These are phyloP conservation scores for Mucor racemosus DNA, from an alignment of 371 early-diverging fungal genomes.

Conservation along the genomic window DNA sequence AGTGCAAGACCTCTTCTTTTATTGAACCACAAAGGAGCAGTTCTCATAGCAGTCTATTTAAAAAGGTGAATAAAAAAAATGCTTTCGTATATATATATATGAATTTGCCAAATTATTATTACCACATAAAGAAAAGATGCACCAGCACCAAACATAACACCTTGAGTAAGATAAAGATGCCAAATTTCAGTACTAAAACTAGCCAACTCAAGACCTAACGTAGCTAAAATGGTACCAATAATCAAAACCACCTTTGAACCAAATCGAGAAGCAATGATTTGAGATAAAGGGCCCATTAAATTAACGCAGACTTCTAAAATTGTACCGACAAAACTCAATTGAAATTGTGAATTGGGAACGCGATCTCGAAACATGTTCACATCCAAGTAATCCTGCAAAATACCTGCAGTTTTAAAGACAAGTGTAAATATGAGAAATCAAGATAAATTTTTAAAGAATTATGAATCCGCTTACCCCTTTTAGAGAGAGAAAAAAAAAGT, in stretches of 20 bases:
- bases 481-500: not conserved
- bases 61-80: not conserved
- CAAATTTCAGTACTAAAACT: constrained; percentile 37
- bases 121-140: constrained; percentile 38
- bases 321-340: constrained; percentile 44
- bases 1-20: constrained; percentile 70
- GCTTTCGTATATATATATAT: too few relatives aligned
- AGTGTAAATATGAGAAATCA: not conserved
- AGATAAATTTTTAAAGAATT: not conserved
- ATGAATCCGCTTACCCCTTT: constrained; percentile 10
- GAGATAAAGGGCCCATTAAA: constrained; percentile 34
- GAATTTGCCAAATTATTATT: not conserved
- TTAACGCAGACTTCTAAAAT: constrained; percentile 29
- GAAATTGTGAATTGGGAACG: constrained; percentile 10
- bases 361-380: constrained; percentile 15
- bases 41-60: constrained; percentile 33
- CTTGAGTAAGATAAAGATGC: constrained; percentile 38
- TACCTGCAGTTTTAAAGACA: constrained; percentile 9
- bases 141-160: constrained; percentile 47
- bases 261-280: constrained; percentile 30
- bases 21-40: constrained; percentile 78
- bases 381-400: constrained; percentile 29
- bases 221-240: constrained; percentile 28
- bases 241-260: constrained; percentile 30
- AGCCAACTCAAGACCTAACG: constrained; percentile 35